Percentiles rank a stretch among this genome's conserved stretches.
phyloP scores from a whole-genome alignment of 495 filamentous ascomycete species.

The Lasiosphaeria hispida region DNA sequence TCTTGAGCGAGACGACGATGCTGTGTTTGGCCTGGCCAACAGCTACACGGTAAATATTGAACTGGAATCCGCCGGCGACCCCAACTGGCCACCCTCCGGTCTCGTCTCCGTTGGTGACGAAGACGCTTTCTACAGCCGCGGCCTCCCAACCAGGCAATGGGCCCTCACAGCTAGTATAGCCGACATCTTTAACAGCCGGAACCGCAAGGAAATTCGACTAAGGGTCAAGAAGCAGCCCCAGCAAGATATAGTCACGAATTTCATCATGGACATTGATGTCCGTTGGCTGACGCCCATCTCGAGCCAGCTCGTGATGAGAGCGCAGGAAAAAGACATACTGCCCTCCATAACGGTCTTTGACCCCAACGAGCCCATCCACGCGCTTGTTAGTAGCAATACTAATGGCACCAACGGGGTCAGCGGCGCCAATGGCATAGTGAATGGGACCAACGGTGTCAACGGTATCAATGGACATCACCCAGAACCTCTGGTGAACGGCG shows the following conservation, averaged over 20 bases:
- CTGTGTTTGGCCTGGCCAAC: conserved; percentile 43
- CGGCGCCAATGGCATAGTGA: conserved; percentile 20
- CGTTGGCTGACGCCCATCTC: conserved; percentile 41
- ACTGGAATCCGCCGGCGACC: conserved; percentile 45
- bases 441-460: conserved; percentile 13
- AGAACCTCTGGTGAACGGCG: background rate
- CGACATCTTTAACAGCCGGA: conserved; percentile 39
- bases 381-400: conserved; percentile 27
- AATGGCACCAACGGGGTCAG: conserved; percentile 25
- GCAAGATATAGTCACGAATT: conserved; percentile 31
- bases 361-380: conserved; percentile 26
- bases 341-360: conserved; percentile 31
- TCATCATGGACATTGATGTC: conserved; percentile 46
- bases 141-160: conserved; percentile 35
- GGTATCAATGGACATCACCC: background rate
- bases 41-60: conserved; percentile 45
- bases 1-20: conserved; percentile 42
- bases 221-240: conserved; percentile 35
- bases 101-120: conserved; percentile 31
- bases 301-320: conserved; percentile 17
- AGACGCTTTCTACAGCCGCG: conserved; percentile 24
- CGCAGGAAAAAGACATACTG: conserved; percentile 28
- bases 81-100: conserved; percentile 49
- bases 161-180: conserved; percentile 37
- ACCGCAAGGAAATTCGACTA: conserved; percentile 36